These are phyloP conservation scores for Oryza punctata DNA, from an alignment of 176 grass and related monocot genomes.

Conservation along the genomic window DNA sequence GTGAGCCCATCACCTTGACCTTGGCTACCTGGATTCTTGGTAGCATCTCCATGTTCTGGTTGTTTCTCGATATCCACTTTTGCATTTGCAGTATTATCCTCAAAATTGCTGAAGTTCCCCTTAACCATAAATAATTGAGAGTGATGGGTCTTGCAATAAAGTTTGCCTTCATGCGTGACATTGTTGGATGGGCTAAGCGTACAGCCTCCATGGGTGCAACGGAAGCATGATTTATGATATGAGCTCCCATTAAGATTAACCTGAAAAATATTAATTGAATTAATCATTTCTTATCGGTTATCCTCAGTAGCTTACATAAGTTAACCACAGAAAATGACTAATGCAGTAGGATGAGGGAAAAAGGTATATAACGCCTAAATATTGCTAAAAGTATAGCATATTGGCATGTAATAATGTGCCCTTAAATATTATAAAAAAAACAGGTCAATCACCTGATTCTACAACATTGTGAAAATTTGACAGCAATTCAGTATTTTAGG, in stretches of 20 bases:
- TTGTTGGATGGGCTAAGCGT: conserved; percentile 76
- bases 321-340: neutral
- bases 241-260: conserved; percentile 72
- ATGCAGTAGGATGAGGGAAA: neutral
- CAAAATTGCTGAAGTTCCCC: conserved; percentile 84
- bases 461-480: neutral
- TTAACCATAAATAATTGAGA: conserved; percentile 92
- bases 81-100: conserved; percentile 54
- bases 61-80: conserved; percentile 41
- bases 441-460: neutral
- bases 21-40: neutral
- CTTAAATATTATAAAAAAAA: conserved; percentile 7
- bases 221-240: conserved; percentile 95
- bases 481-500: conserved; percentile 11
- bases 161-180: conserved; percentile 79
- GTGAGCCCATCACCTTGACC: conserved; percentile 41
- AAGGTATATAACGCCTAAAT: neutral
- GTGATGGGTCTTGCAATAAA: conserved; percentile 95
- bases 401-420: neutral
- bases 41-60: conserved; percentile 32
- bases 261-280: conserved; percentile 33
- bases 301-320: neutral
- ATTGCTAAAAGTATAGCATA: conserved; percentile 1
- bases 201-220: conserved; percentile 88
- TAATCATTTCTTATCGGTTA: neutral